A percentile compares a stretch with the other conserved stretches of the same genome.
Conservation (phyloP, 2,329 filamentous ascomycete species). For the Diaporthe ilicicola region DNA sequence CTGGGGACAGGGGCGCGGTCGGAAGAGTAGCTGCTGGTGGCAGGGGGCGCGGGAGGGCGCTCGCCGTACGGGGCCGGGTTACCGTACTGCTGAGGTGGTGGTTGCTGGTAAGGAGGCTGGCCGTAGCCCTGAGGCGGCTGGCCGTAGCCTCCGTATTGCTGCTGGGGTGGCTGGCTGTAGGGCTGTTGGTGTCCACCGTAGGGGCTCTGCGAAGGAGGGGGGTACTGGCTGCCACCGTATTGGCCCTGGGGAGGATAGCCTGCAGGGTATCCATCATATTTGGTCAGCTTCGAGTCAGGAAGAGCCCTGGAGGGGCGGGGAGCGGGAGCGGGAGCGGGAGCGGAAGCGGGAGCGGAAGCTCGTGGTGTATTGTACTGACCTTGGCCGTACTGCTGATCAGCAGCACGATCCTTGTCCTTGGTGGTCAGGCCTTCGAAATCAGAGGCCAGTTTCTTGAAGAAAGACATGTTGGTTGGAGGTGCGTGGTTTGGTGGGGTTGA, state of each 20-base stretch:
- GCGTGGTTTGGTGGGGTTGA: neutral
- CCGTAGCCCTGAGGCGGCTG: slow-evolving; percentile 25
- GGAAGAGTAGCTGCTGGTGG: slow-evolving; percentile 36
- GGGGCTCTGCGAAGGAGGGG: slow-evolving; percentile 22
- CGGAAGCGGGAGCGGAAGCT: slow-evolving; percentile 1
- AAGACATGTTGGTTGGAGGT: slow-evolving; percentile 42
- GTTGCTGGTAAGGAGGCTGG: slow-evolving; percentile 16
- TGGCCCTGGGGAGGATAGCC: slow-evolving; percentile 30
- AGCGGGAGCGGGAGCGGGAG: neutral
- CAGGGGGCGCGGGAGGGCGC: slow-evolving; percentile 36
- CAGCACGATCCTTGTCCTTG: slow-evolving; percentile 47
- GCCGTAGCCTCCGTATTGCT: slow-evolving; percentile 27
- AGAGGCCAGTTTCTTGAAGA: slow-evolving; percentile 46
- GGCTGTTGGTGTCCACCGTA: slow-evolving; percentile 32
- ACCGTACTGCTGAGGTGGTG: slow-evolving; percentile 22
- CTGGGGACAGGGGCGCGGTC: slow-evolving; percentile 55
- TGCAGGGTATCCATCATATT: neutral
- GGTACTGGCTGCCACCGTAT: slow-evolving; percentile 24
- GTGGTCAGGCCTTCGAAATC: slow-evolving; percentile 50
- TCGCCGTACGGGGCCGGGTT: slow-evolving; percentile 34
- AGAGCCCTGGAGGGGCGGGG: neutral
- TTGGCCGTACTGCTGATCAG: slow-evolving; percentile 34
- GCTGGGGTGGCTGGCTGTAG: slow-evolving; percentile 33
- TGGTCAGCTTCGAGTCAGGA: slow-evolving; percentile 24
- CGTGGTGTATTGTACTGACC: slow-evolving; percentile 24